These are phyloP conservation scores for Globisporangium barbulae DNA, from an alignment of 352 stramenopile species.

Conservation along the genomic window DNA sequence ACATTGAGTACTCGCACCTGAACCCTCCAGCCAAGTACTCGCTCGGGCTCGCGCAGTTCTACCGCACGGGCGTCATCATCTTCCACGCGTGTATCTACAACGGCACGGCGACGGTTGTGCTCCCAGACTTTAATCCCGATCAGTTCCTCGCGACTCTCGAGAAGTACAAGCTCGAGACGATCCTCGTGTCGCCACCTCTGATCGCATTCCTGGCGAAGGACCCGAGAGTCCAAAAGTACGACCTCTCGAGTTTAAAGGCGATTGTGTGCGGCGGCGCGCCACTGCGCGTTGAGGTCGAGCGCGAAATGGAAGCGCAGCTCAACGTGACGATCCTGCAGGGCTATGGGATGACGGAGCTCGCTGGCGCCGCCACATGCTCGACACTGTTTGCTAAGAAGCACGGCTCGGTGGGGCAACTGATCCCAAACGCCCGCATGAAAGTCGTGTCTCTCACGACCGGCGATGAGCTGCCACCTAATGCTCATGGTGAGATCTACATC, in stretches of 20 bases:
- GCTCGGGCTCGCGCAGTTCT: slow-evolving; percentile 87
- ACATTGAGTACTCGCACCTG: slow-evolving; percentile 48
- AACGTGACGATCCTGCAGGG: slow-evolving; percentile 33
- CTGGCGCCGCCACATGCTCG: slow-evolving; percentile 1
- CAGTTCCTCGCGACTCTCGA: slow-evolving; percentile 78
- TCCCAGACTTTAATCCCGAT: slow-evolving; percentile 84
- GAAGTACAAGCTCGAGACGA: slow-evolving; percentile 52
- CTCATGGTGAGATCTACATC: slow-evolving; percentile 68
- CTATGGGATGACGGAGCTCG: slow-evolving; percentile 57
- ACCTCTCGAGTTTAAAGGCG: slow-evolving; percentile 64
- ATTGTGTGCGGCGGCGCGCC: slow-evolving; percentile 82
- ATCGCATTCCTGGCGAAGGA: slow-evolving; percentile 78
- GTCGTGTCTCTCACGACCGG: slow-evolving; percentile 37
- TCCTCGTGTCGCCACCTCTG: slow-evolving; percentile 83
- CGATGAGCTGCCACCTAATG: slow-evolving; percentile 25
- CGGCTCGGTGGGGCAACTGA: slow-evolving; percentile 24
- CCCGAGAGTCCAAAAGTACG: slow-evolving; percentile 84
- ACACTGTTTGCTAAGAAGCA: slow-evolving; percentile 7
- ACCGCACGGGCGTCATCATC: slow-evolving; percentile 90
- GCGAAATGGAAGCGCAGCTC: slow-evolving; percentile 53
- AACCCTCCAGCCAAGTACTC: slow-evolving; percentile 69
- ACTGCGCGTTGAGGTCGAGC: slow-evolving; percentile 67
- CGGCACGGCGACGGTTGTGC: slow-evolving; percentile 69
- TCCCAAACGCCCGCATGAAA: slow-evolving; percentile 33
- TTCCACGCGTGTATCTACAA: slow-evolving; percentile 68